Evolutionary conservation across 441 rosid genomes (phyloP).

Genomic region (Geranium incanum): DNA sequence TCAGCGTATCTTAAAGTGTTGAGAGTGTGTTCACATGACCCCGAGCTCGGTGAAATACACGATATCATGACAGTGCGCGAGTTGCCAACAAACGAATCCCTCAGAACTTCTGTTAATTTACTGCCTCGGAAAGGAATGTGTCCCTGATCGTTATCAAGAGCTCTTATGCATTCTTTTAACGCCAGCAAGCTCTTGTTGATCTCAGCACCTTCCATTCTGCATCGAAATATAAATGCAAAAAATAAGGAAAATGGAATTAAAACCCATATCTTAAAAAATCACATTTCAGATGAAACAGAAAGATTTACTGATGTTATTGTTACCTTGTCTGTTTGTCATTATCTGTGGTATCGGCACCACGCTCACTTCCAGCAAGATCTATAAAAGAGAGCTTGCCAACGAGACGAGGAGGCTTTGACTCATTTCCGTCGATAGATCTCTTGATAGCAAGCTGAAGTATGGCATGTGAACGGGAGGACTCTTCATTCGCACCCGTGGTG

Average conservation of each 20-base stretch:
- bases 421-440: constrained; percentile 68
- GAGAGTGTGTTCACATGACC: constrained; percentile 96
- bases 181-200: constrained; percentile 98
- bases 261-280: not conserved
- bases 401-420: constrained; percentile 69
- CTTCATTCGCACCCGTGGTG: constrained; percentile 98
- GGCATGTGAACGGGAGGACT: constrained; percentile 99
- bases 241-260: not conserved
- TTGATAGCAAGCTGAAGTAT: constrained; percentile 94
- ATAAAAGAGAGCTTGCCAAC: constrained; percentile 97
- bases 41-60: constrained; percentile 93
- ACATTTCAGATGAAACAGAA: not conserved
- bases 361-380: constrained; percentile 99
- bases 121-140: constrained; percentile 99
- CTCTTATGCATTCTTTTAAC: constrained; percentile 92
- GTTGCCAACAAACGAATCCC: constrained; percentile 95
- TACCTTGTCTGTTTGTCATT: constrained; percentile 98
- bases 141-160: constrained; percentile 96
- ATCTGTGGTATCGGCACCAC: constrained; percentile 99
- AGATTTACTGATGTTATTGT: not conserved
- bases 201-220: constrained; percentile 99
- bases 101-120: constrained; percentile 89
- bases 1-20: constrained; percentile 96
- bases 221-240: constrained; percentile 11
- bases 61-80: constrained; percentile 99